phyloP scores from a whole-genome alignment of 2,329 filamentous ascomycete genomes.

The Orbilia javanica region DNA sequence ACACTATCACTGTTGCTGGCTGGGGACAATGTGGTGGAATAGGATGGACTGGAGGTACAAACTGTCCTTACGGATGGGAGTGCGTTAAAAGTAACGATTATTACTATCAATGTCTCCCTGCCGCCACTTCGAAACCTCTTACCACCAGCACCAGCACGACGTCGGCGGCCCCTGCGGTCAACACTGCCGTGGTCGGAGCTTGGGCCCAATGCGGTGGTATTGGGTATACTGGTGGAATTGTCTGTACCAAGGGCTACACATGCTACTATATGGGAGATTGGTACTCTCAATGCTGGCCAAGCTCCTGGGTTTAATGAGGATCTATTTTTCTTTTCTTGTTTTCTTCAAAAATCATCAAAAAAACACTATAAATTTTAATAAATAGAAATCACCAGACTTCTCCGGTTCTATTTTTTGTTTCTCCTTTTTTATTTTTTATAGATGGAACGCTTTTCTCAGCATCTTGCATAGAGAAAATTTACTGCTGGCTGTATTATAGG shows the following conservation, averaged over 20 bases:
- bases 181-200: constrained; percentile 39
- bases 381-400: too few species aligned
- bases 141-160: constrained; percentile 1
- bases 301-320: not conserved
- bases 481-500: too few species aligned
- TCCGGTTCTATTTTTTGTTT: not conserved
- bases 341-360: not conserved
- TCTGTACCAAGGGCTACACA: constrained; percentile 51
- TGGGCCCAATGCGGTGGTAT: constrained; percentile 58
- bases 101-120: constrained; percentile 11
- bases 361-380: too few species aligned
- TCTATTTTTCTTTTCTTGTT: too few species aligned
- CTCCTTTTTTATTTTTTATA: not conserved
- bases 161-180: constrained; percentile 7
- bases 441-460: not conserved
- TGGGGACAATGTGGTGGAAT: constrained; percentile 33
- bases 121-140: constrained; percentile 14
- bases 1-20: not conserved
- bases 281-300: constrained; percentile 26
- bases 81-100: not conserved
- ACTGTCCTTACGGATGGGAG: constrained; percentile 15
- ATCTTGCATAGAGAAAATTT: not conserved
- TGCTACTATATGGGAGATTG: constrained; percentile 19
- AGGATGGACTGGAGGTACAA: constrained; percentile 24
- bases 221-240: constrained; percentile 55